Evolutionary conservation across 371 early-diverging fungal genomes (phyloP).

Genomic region (Mucor velutinosus): DNA sequence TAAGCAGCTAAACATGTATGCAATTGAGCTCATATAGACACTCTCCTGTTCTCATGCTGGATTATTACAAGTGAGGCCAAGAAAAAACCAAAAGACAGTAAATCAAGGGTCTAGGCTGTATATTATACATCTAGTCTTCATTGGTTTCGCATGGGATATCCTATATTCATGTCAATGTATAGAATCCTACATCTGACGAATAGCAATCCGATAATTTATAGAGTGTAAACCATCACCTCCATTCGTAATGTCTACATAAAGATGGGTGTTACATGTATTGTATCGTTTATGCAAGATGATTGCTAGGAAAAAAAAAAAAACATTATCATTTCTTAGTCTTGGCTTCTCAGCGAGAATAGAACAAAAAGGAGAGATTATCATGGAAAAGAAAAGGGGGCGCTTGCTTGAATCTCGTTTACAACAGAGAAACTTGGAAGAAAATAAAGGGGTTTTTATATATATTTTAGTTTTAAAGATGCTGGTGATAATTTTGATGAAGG

Average conservation of each 20-base stretch:
- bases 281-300: neutral
- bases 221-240: neutral
- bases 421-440: conserved; percentile 1
- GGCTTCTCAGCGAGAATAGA: neutral
- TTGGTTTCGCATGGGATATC: neutral
- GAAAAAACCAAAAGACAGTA: neutral
- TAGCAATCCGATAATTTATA: neutral
- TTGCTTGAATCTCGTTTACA: neutral
- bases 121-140: neutral
- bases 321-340: neutral
- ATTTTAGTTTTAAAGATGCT: neutral
- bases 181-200: neutral
- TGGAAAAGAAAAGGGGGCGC: neutral
- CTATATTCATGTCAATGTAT: neutral
- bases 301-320: neutral
- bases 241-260: neutral
- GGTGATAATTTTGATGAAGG: neutral
- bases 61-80: neutral
- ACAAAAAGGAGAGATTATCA: neutral
- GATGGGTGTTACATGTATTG: neutral
- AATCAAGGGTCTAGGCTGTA: neutral
- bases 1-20: neutral
- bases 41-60: neutral
- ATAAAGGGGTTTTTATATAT: neutral
- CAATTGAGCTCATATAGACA: neutral